Base-by-base conservation (phyloP, 371 early-diverging fungal species). In the Mucor mucedo region DNA sequence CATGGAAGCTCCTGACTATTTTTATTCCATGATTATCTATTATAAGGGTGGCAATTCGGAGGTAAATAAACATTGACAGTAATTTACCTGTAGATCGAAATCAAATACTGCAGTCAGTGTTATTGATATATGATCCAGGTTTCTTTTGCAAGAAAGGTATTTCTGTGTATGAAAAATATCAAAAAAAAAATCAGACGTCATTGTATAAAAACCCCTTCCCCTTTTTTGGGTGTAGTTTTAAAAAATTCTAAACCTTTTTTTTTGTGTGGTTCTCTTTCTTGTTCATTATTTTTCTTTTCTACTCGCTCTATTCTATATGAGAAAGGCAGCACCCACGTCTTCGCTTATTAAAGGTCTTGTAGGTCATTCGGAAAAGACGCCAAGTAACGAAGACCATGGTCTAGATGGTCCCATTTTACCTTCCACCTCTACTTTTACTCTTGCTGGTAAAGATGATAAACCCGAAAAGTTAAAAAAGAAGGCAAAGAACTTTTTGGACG, bases 401-500 rank as follows among this genome's bases (percentile, higher is more conserved):
- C 4, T 57, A 41, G 79, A 79, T 53, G 55, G 72, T 41, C 69
- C 70, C 53, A 73, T 76, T 48, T 54, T 73, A 2, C 77, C 80
- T 58, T 77, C 80, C 7, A 69, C 77, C n/a, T 79, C 77, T 14
- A 75, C 72, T 3, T 77, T 71, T 44, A 69, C 73, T n/a, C 65
- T 73, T 42, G 35, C 71, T 16, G 69, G 68, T 7, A 82, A 75
- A 65, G 80, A 82, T 49, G 83, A 82, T 59, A 71, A 71, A 49
- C 65, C 77, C 40, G 87, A 87, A 58, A 85, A 87, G 60, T 75
- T 85, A 14, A 78, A 78, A 39, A 92, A 89, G 72, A 90, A 91
- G 56, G 86, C 88, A 45, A 89, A 84, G 60, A 84, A 82, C 64
- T 92, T 94, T 71, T 71, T 93, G 44, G 93, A 94, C 65, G 90